A percentile compares a stretch with the other conserved stretches of the same genome.
These are phyloP conservation scores for Raphanus sativus DNA, from an alignment of 345 rosid species.

Conservation along the genomic window DNA sequence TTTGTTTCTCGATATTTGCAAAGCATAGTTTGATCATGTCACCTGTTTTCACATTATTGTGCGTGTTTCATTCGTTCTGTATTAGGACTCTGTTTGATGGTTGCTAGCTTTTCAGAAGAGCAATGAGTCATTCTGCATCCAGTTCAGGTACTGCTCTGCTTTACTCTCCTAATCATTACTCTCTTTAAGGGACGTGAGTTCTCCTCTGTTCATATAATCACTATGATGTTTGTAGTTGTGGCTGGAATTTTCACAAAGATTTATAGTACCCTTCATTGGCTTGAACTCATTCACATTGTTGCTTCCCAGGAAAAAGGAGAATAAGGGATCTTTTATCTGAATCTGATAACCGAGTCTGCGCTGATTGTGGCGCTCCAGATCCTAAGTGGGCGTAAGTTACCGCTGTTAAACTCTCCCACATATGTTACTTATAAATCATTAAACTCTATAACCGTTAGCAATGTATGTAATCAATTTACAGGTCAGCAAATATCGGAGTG, in stretches of 20 bases:
- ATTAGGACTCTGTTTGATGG: conserved; percentile 38
- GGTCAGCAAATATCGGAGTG: conserved; percentile 97
- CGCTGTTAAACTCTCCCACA: neutral
- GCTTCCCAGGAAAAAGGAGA: conserved; percentile 34
- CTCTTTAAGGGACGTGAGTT: neutral
- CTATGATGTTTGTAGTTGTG: neutral
- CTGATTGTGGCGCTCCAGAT: conserved; percentile 90
- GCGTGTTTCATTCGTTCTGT: conserved; percentile 5
- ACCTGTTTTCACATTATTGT: neutral
- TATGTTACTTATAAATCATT: neutral
- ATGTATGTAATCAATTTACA: conserved; percentile 39
- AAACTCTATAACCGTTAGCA: neutral
- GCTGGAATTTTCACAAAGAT: neutral
- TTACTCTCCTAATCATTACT: neutral
- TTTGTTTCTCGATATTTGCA: neutral
- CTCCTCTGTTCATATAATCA: neutral
- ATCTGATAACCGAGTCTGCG: conserved; percentile 64
- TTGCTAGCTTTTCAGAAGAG: conserved; percentile 36
- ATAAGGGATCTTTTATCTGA: conserved; percentile 42
- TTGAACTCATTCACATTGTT: neutral
- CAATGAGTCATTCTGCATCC: conserved; percentile 53
- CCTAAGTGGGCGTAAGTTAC: conserved; percentile 95
- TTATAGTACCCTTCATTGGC: neutral
- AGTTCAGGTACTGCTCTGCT: conserved; percentile 48
- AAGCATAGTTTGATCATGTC: conserved; percentile 11